These are phyloP conservation scores for Ceratocystiopsis minuta DNA, from an alignment of 2,329 filamentous ascomycete genomes.

Conservation along the genomic window DNA sequence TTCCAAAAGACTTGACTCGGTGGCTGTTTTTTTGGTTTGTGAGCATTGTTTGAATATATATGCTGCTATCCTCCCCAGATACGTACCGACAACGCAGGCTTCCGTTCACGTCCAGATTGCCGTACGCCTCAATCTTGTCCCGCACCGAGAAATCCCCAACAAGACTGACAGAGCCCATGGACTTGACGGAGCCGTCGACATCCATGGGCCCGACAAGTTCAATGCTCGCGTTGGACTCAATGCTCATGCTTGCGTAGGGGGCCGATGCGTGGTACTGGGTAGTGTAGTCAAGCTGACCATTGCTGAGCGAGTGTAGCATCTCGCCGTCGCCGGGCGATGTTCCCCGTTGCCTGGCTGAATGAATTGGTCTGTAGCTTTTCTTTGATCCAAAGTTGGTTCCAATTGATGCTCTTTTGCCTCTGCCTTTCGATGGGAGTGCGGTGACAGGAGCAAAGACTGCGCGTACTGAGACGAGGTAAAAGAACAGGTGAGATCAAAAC, in stretches of 20 bases:
- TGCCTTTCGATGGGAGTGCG: too few species aligned
- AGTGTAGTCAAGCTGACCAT: conserved; percentile 8
- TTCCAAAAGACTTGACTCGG: conserved; percentile 27
- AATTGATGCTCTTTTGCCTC: too few species aligned
- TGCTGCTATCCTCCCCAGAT: neutral
- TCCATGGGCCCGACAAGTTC: conserved; percentile 26
- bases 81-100: conserved; percentile 25
- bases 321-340: conserved; percentile 1
- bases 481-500: too few species aligned
- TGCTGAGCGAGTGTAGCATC: conserved; percentile 7
- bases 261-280: conserved; percentile 2
- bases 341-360: too few species aligned
- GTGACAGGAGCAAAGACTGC: too few species aligned
- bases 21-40: conserved; percentile 14
- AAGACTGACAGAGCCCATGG: conserved; percentile 25
- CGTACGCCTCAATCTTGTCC: conserved; percentile 29
- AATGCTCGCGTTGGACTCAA: conserved; percentile 24
- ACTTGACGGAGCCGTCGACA: conserved; percentile 27
- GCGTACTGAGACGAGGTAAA: too few species aligned
- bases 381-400: too few species aligned
- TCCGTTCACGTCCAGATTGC: conserved; percentile 23
- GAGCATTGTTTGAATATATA: too few species aligned
- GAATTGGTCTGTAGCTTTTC: too few species aligned
- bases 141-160: conserved; percentile 25
- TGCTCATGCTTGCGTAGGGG: conserved; percentile 19